Conservation (phyloP, 2,329 filamentous ascomycete genomes). For the Colletotrichum melonis region DNA sequence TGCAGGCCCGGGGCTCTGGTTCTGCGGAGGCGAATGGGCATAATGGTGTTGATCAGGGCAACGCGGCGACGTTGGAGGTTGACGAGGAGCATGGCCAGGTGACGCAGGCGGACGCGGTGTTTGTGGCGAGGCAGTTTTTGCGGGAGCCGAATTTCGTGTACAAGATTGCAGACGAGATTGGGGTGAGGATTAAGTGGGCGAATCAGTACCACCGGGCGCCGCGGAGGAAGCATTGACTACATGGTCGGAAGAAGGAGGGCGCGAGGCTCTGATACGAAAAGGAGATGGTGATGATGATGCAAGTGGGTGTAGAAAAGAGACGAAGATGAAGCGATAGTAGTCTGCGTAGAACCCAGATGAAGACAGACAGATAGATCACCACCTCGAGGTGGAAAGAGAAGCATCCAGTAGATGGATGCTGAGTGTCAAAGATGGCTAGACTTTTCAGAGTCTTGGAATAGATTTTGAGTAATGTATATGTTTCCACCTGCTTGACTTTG, state of each 20-base stretch:
- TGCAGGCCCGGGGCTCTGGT: constrained; percentile 59
- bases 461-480: not conserved
- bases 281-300: not conserved
- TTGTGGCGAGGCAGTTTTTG: constrained; percentile 82
- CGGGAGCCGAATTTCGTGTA: constrained; percentile 85
- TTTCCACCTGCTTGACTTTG: no score
- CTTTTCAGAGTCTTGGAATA: not conserved
- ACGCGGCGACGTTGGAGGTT: constrained; percentile 47
- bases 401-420: not conserved
- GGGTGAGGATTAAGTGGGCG: constrained; percentile 77
- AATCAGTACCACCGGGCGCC: constrained; percentile 68
- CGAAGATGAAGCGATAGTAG: no score
- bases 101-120: constrained; percentile 74
- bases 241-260: constrained; percentile 1
- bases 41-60: not conserved
- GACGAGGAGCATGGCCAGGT: constrained; percentile 51
- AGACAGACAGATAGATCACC: not conserved
- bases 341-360: not conserved
- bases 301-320: not conserved
- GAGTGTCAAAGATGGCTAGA: not conserved
- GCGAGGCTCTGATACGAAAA: not conserved
- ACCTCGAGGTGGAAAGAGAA: not conserved
- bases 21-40: constrained; percentile 46
- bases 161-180: constrained; percentile 77
- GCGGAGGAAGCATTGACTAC: constrained; percentile 41